Evolutionary conservation across 192 early-diverging fungal species (phyloP), one percentile per base, ranked within the genome.

Genomic region (Coemansia sp.): DNA sequence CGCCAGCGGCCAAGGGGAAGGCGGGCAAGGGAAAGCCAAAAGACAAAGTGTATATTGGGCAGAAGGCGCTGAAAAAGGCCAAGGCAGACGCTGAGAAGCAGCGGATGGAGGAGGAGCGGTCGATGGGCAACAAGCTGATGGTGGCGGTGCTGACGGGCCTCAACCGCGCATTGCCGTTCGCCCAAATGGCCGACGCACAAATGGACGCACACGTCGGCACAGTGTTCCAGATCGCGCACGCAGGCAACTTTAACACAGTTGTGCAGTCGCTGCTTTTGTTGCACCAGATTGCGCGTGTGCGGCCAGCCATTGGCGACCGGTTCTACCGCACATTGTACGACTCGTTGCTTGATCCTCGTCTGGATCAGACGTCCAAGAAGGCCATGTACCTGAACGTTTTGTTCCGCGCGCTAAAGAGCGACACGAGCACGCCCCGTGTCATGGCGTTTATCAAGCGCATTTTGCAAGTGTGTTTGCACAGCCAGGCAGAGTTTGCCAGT

Each of bases 311-410:
- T 4, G 84, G 85, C 5, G 94, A 97, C 72, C 88, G 94, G 21
- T 96, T 94, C 82, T 97, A 94, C 82, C 90, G 93, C 52, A 87
- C 92, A 5, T 70, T 98, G 7, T 97, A 97, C 76, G 91, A 89
- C 54, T 90, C 94, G 23, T 73, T 98, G 37, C 70, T 96, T 27
- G 93, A 98, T 63, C 84, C 87, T 23, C 87, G 95, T 23, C 72
- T 97, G 17, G 78, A 72, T 37, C 69, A 76, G 37, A 84, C 89
- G 11, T 94, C 92, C 15, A 94, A 95, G 76, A 94, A 95, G 63
- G 91, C 94, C 21, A 87, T 95, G 84, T 97, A 93, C 71, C 85
- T 97, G 50, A 98, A 98, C 70, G 79, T 98, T 15, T 76, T 98
- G 5, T 95, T 85, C 84, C 86, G 90, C 51, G 89, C 94, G 17